A percentile compares a stretch with the other conserved stretches of the same genome.
These are phyloP conservation scores for Nakaseomyces glabratus DNA, from an alignment of 1,139 yeast genomes.

Conservation along the genomic window DNA sequence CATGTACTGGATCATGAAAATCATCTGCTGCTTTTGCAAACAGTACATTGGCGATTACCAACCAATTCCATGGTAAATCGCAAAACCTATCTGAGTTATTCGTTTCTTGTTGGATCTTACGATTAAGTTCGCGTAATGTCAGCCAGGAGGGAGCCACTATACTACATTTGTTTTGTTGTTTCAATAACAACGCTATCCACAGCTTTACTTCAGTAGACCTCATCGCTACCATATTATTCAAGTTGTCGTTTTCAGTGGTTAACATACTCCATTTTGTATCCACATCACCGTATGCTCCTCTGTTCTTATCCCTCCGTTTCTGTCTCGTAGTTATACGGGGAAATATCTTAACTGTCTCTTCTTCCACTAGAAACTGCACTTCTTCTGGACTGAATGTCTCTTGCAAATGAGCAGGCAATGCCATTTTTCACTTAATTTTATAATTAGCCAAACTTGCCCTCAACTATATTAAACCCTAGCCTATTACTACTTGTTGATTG, in stretches of 20 bases:
- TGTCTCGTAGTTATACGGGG: slow-evolving; percentile 39
- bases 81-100: slow-evolving; percentile 52
- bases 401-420: slow-evolving; percentile 50
- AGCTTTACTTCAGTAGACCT: slow-evolving; percentile 65
- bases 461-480: too few relatives aligned
- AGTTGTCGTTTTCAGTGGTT: slow-evolving; percentile 39
- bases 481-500: too few relatives aligned
- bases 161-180: slow-evolving; percentile 77
- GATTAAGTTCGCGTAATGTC: slow-evolving; percentile 45
- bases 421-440: too few relatives aligned
- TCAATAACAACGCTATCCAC: slow-evolving; percentile 80
- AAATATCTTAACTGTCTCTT: slow-evolving; percentile 58
- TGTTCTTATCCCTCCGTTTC: slow-evolving; percentile 12
- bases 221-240: slow-evolving; percentile 47
- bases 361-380: slow-evolving; percentile 77
- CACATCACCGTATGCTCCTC: not conserved
- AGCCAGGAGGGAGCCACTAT: slow-evolving; percentile 88
- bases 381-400: slow-evolving; percentile 67
- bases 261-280: slow-evolving; percentile 19
- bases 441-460: too few relatives aligned
- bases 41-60: slow-evolving; percentile 64
- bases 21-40: slow-evolving; percentile 65
- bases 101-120: slow-evolving; percentile 61
- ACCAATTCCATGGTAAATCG: slow-evolving; percentile 78
- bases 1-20: slow-evolving; percentile 47